Evolutionary conservation across 805 yeast genomes (phyloP).

Genomic region (Nakazawaea ishiwadae): DNA sequence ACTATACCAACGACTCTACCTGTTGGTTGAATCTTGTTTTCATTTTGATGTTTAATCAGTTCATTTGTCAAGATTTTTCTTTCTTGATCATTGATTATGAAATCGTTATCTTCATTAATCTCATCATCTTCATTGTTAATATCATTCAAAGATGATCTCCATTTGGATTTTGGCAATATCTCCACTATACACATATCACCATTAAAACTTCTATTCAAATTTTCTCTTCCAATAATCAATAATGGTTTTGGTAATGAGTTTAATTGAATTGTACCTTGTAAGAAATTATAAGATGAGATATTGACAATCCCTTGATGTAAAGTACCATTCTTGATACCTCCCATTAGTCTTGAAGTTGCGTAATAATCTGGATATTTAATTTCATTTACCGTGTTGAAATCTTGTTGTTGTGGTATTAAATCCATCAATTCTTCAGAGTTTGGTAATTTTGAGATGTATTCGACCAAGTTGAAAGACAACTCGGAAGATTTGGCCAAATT

Average conservation of each 20-base stretch:
- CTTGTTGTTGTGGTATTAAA: constrained; percentile 57
- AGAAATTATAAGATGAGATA: constrained; percentile 79
- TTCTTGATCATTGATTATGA: constrained; percentile 60
- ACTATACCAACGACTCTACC: constrained; percentile 85
- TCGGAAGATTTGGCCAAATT: constrained; percentile 55
- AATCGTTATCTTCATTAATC: constrained; percentile 38
- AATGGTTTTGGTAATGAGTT: constrained; percentile 77
- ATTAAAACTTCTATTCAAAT: constrained; percentile 84
- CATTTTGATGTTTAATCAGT: constrained; percentile 59
- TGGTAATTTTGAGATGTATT: constrained; percentile 68
- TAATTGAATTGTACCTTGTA: constrained; percentile 79
- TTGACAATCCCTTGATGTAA: constrained; percentile 80
- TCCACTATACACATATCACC: constrained; percentile 92
- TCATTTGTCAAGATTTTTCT: constrained; percentile 71
- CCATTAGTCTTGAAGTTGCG: constrained; percentile 76
- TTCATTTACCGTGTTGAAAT: constrained; percentile 36
- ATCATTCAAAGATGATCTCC: constrained; percentile 82
- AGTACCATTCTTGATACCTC: constrained; percentile 85
- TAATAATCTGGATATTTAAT: constrained; percentile 73
- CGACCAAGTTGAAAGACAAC: constrained; percentile 52
- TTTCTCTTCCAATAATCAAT: constrained; percentile 74
- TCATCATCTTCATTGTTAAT: constrained; percentile 64
- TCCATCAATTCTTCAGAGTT: constrained; percentile 74
- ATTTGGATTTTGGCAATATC: constrained; percentile 73
- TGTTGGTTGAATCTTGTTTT: constrained; percentile 73